Base-by-base conservation (phyloP, 192 early-diverging fungal genomes). In the Backusella westeae region DNA sequence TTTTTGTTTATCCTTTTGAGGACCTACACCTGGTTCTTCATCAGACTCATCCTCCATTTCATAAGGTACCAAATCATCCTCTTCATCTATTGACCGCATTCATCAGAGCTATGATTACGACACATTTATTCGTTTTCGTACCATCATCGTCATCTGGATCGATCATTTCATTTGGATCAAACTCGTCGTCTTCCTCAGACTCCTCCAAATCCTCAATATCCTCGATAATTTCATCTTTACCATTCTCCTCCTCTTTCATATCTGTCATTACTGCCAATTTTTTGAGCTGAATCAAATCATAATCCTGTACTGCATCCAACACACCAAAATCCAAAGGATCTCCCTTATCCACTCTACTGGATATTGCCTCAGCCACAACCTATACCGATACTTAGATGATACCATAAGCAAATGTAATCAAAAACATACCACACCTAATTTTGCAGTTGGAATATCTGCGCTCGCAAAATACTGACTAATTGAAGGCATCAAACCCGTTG, bases 401-500 rank as follows among this genome's bases (percentile, higher is more conserved):
- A 32, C 32, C 32, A 2, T 32, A 32, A 2, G 32, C 32, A 32
- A 32, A 32, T 32, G 32, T 0, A 32, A 32, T 32, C 32, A 32
- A 23, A n/a, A 29, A 72, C 70, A 34, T 72, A 72, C 70, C 41
- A 72, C 65, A 34, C 74, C 74, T 29, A 75, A 67, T 12, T 75
- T 42, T 34, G 74, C 74, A 8, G 32, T 66, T 6, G 2, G 17
- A 34, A 46, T 75, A 67, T 75, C 65, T 21, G 36, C 74, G 2
- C 65, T 67, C 5, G 34, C 38, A 67, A 75, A 67, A 15, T 67
- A 75, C 19, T 15, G 21, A 19, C 65, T 17, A 2, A 75, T 66
- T 3, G 63, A 35, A 44, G 19, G 3, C 29, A 75, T 44, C 14
- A 75, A 41, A 34, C 23, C 15, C 10, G 65, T 67, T 26, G 39